Percentiles rank a stretch among this genome's conserved stretches.
Evolutionary conservation across 2,329 filamentous ascomycete genomes (phyloP).

Genomic region (Lachnellula occidentalis): DNA sequence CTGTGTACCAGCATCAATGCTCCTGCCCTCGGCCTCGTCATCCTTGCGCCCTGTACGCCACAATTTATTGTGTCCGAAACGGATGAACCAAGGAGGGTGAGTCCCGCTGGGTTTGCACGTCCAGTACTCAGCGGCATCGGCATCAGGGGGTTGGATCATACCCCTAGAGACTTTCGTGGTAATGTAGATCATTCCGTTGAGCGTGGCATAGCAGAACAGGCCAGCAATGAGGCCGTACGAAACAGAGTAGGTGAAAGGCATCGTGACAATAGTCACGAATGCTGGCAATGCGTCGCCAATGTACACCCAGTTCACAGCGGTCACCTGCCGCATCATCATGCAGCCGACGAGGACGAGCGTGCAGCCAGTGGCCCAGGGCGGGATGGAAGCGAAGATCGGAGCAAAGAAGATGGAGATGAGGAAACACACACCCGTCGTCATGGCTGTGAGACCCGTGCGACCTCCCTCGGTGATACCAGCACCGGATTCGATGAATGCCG

Average conservation of each 20-base stretch:
- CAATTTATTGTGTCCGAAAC: slow-evolving; percentile 18
- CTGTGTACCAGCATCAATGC: slow-evolving; percentile 8
- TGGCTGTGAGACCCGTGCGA: slow-evolving; percentile 65
- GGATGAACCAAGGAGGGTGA: slow-evolving; percentile 52
- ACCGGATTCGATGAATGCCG: slow-evolving; percentile 70
- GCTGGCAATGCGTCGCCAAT: slow-evolving; percentile 71
- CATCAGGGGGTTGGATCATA: slow-evolving; percentile 46
- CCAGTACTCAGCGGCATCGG: slow-evolving; percentile 50
- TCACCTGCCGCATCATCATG: slow-evolving; percentile 72
- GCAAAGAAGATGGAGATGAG: slow-evolving; percentile 69
- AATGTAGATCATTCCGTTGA: slow-evolving; percentile 48
- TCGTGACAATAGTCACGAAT: slow-evolving; percentile 68
- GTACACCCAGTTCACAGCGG: slow-evolving; percentile 71
- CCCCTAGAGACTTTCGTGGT: slow-evolving; percentile 43
- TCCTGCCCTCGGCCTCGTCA: slow-evolving; percentile 7
- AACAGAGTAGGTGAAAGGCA: slow-evolving; percentile 74
- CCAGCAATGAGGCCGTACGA: slow-evolving; percentile 70
- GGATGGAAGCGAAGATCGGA: slow-evolving; percentile 70
- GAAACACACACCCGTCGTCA: slow-evolving; percentile 65
- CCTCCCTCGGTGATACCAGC: slow-evolving; percentile 73
- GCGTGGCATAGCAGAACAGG: slow-evolving; percentile 48
- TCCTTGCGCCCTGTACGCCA: slow-evolving; percentile 11
- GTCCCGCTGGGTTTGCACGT: slow-evolving; percentile 43
- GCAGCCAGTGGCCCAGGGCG: slow-evolving; percentile 71
- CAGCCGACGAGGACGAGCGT: slow-evolving; percentile 69